Conservation (phyloP, 352 stramenopile species). For the Pythium periplocum region DNA sequence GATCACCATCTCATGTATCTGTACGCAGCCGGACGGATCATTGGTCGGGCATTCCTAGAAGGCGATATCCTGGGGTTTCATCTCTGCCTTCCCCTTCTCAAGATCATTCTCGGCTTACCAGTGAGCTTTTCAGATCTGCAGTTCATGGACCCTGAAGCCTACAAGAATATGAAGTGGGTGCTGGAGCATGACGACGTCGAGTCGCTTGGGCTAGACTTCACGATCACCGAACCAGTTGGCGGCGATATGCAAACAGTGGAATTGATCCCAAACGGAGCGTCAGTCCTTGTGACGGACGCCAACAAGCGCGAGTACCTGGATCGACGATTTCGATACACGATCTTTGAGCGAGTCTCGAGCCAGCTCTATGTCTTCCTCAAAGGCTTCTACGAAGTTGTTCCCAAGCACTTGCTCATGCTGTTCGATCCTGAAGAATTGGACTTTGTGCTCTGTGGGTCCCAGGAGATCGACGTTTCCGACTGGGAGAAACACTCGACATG, state of each 20-base stretch:
- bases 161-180: conserved; percentile 50
- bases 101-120: conserved; percentile 94
- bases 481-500: conserved; percentile 87
- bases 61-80: conserved; percentile 93
- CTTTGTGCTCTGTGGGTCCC: conserved; percentile 93
- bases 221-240: conserved; percentile 13
- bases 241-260: conserved; percentile 9
- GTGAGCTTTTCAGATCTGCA: conserved; percentile 94
- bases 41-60: conserved; percentile 77
- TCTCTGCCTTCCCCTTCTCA: conserved; percentile 94
- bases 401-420: conserved; percentile 90
- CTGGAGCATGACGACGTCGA: conserved; percentile 37
- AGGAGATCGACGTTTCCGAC: conserved; percentile 94
- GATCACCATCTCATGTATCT: conserved; percentile 70
- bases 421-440: conserved; percentile 98
- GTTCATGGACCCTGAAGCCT: conserved; percentile 52
- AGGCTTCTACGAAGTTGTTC: conserved; percentile 97
- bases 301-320: conserved; percentile 96
- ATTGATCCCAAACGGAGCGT: conserved; percentile 12
- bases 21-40: conserved; percentile 46
- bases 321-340: conserved; percentile 53
- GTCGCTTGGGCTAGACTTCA: conserved; percentile 40
- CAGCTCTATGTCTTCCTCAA: conserved; percentile 74
- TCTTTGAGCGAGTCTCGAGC: conserved; percentile 52
- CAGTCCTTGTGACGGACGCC: conserved; percentile 88